phyloP scores from a whole-genome alignment of 306 rosid species.

The Fragaria ananassa region DNA sequence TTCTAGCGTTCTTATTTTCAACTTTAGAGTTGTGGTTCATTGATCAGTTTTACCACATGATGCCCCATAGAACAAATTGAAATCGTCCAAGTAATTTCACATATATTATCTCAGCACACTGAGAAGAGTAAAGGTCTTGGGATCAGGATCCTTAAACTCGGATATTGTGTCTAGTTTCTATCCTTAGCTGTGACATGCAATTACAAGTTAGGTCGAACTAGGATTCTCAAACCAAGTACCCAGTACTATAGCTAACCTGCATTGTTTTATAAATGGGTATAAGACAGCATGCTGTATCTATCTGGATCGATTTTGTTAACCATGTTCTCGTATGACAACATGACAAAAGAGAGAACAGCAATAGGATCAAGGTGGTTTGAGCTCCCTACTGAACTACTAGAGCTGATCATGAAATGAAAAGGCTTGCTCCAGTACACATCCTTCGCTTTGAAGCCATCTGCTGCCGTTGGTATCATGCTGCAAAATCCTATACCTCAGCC shows the following conservation, averaged over 20 bases:
- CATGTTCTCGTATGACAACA: not conserved
- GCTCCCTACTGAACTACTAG: not conserved
- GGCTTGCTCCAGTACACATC: not conserved
- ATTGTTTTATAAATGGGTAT: no score
- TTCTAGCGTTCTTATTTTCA: not conserved
- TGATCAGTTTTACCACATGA: no score
- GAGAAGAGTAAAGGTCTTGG: no score
- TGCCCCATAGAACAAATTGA: no score
- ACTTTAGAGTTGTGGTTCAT: no score
- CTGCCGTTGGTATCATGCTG: not conserved
- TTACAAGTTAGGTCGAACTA: not conserved
- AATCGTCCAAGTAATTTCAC: not conserved
- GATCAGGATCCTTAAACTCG: no score
- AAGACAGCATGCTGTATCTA: no score
- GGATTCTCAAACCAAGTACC: not conserved
- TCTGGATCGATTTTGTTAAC: not conserved
- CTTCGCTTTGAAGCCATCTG: not conserved
- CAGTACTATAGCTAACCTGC: no score
- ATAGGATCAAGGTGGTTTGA: constrained; percentile 1
- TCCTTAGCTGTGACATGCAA: no score
- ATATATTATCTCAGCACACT: not conserved
- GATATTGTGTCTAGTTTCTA: no score
- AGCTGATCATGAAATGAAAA: not conserved
- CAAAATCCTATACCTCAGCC: not conserved
- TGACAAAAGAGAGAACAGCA: not conserved